Evolutionary conservation across 306 rosid genomes (phyloP).

Genomic region (Neltuma alba): DNA sequence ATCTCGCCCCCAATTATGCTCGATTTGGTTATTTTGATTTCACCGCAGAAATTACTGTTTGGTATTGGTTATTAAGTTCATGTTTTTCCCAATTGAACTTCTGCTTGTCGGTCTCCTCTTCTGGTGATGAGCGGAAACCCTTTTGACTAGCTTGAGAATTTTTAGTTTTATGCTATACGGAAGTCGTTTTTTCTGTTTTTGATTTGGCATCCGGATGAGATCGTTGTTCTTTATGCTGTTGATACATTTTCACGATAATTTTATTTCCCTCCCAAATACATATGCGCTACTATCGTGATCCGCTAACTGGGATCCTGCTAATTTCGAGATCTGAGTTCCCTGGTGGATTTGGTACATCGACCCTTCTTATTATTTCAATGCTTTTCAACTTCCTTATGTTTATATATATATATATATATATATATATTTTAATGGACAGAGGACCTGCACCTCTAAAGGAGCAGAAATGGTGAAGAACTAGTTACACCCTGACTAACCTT

Average conservation of each 20-base stretch:
- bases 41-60: not conserved
- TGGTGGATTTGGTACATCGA: not conserved
- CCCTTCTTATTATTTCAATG: not conserved
- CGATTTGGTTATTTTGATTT: not conserved
- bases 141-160: not conserved
- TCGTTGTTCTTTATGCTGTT: not conserved
- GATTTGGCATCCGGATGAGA: not conserved
- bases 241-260: not conserved
- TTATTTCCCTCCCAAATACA: not conserved
- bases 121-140: conserved; percentile 2
- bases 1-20: not conserved
- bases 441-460: not conserved
- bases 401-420: too few species aligned
- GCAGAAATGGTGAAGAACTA: not conserved
- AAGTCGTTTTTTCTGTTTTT: not conserved
- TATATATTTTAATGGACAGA: not conserved
- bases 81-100: not conserved
- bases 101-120: not conserved
- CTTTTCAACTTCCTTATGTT: not conserved
- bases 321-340: not conserved
- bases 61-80: not conserved
- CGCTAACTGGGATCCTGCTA: not conserved
- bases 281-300: not conserved
- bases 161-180: not conserved
- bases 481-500: not conserved